Conservation (phyloP, 768 basidiomycete genomes). For the Russula griseocarnosa region DNA sequence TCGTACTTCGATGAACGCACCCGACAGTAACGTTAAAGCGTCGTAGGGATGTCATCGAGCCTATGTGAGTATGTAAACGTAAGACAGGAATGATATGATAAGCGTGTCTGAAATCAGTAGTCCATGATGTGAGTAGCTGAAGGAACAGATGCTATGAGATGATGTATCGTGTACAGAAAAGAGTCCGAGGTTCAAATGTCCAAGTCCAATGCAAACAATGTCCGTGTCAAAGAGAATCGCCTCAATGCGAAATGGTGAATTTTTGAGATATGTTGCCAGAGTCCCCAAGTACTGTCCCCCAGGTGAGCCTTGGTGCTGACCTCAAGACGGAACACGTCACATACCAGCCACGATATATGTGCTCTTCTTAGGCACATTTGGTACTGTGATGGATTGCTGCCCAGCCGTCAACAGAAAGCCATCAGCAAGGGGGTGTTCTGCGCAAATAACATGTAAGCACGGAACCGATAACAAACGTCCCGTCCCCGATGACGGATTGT, state of each 20-base stretch:
- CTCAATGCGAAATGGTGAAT: slow-evolving; percentile 32
- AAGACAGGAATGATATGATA: slow-evolving; percentile 9
- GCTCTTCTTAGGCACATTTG: not conserved
- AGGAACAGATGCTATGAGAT: not conserved
- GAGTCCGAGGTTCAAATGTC: slow-evolving; percentile 3
- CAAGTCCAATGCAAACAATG: slow-evolving; percentile 7
- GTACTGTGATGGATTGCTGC: not conserved
- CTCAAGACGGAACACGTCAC: not conserved
- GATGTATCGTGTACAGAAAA: not conserved
- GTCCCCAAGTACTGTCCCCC: slow-evolving; percentile 44
- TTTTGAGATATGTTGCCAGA: slow-evolving; percentile 39
- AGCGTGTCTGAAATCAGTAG: not conserved
- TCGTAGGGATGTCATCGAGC: not conserved
- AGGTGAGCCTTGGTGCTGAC: not conserved
- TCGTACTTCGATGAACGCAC: not conserved
- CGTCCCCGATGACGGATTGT: not conserved
- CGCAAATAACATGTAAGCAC: not conserved
- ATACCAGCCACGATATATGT: slow-evolving; percentile 20
- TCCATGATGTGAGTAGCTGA: slow-evolving; percentile 16
- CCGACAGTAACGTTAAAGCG: not conserved
- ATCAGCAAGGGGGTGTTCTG: not conserved
- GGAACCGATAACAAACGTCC: too few relatives aligned
- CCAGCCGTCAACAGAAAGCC: slow-evolving; percentile 4
- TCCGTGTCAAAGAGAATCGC: not conserved
- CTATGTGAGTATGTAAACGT: slow-evolving; percentile 6